Evolutionary conservation across 1,139 yeast species (phyloP), one percentile per base, ranked within the genome.

Genomic region (Yamadazyma diospyri): DNA sequence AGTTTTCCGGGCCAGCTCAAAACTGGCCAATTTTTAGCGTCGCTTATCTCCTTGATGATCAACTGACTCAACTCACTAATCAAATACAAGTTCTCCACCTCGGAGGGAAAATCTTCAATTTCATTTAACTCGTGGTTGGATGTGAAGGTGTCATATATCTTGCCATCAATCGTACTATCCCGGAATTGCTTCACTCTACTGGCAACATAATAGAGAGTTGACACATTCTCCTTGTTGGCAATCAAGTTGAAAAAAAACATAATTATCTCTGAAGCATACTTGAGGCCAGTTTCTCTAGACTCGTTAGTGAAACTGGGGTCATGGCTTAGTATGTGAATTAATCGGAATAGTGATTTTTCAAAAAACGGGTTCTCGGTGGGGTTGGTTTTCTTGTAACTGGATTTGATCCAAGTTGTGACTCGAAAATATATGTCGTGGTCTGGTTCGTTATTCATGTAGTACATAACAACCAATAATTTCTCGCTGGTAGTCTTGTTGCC

Each of bases 1-100:
- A 83, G 55, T 45, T 80, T 82, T 1, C 92, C 94, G 0, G 95
- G 94, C 78, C 92, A 88, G 0, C 89, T 78, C 20, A 79, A 75
- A 40, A 84, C 64, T 15, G 74, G 72, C 95, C 95, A 86, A 32
- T 67, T 69, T 47, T 71, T 76, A 12, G 55, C 50, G 26, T 75
- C 81, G 30, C 82, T 76, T 24, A 74, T 59, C 37, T 73, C 77
- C 37, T 79, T 72, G 28, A 88, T 65, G 4, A 77, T 61, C 39
- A 81, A 57, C 53, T 85, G 94, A 1, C 88, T 69, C 29, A 87
- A 54, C 47, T 88, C 97, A 1, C 95, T 74, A 8, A 85, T 62
- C 30, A 78, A 53, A 51, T 86, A 87, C 24, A 87, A 59, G 27
- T 72, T 64, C 35, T 55, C 46, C 1, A 58, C 59, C 22, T 54